These are phyloP conservation scores for Tinospora cordifolia DNA, from an alignment of 164 flowering plant genomes.

Conservation along the genomic window DNA sequence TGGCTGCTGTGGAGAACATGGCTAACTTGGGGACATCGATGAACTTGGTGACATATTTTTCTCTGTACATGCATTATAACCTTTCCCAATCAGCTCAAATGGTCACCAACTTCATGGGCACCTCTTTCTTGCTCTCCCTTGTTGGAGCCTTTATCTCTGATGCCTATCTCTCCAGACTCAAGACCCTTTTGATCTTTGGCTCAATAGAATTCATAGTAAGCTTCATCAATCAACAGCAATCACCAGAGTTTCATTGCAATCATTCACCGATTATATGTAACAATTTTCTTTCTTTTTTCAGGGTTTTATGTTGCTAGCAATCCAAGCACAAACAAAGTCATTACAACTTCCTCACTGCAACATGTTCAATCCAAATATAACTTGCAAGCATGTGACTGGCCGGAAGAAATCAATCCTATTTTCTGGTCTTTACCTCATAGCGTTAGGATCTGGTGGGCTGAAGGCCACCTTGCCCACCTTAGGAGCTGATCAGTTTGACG, in stretches of 20 bases:
- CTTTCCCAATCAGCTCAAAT: slow-evolving; percentile 14
- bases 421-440: slow-evolving; percentile 29
- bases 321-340: slow-evolving; percentile 24
- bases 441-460: slow-evolving; percentile 35
- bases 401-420: slow-evolving; percentile 22
- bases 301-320: slow-evolving; percentile 33
- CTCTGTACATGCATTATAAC: slow-evolving; percentile 16
- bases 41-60: slow-evolving; percentile 18
- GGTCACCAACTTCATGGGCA: slow-evolving; percentile 21
- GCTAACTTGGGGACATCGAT: slow-evolving; percentile 16
- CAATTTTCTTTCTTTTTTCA: slow-evolving; percentile 1
- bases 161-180: slow-evolving; percentile 17
- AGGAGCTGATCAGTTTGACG: slow-evolving; percentile 37
- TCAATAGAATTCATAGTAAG: slow-evolving; percentile 19
- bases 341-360: slow-evolving; percentile 26
- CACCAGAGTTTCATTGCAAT: no score
- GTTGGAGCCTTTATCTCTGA: slow-evolving; percentile 23
- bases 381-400: slow-evolving; percentile 26
- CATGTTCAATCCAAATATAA: neutral
- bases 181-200: slow-evolving; percentile 17
- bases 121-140: slow-evolving; percentile 19
- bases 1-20: slow-evolving; percentile 18
- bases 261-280: neutral
- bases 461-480: slow-evolving; percentile 27
- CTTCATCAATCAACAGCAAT: neutral